Conservation (phyloP, 2,329 filamentous ascomycete genomes). For the Exophiala bonariae region DNA sequence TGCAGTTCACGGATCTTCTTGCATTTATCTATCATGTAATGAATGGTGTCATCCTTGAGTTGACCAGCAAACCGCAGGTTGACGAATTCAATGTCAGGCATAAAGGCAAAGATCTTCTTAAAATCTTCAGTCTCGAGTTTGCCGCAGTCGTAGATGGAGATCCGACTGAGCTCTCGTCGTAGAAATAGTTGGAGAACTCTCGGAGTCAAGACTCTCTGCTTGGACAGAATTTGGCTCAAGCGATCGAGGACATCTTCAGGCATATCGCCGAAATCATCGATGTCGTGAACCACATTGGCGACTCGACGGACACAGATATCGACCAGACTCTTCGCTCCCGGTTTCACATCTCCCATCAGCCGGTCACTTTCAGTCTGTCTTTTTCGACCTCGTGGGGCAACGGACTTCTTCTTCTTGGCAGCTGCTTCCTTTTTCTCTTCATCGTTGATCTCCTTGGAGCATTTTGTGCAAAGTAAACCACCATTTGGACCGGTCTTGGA, state of each 20-base stretch:
- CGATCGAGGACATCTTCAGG: slow-evolving; percentile 57
- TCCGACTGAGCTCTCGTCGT: slow-evolving; percentile 54
- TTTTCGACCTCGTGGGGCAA: slow-evolving; percentile 60
- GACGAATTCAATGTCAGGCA: slow-evolving; percentile 67
- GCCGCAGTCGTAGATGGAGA: slow-evolving; percentile 63
- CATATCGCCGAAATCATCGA: slow-evolving; percentile 65
- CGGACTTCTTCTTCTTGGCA: slow-evolving; percentile 53
- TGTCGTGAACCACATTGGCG: slow-evolving; percentile 62
- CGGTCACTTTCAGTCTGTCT: slow-evolving; percentile 81
- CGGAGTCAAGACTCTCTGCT: slow-evolving; percentile 58
- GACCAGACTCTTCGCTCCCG: slow-evolving; percentile 43
- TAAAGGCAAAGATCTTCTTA: slow-evolving; percentile 74
- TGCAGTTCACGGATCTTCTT: slow-evolving; percentile 70
- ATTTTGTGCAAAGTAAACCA: slow-evolving; percentile 79
- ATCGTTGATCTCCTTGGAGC: slow-evolving; percentile 72
- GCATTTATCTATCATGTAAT: slow-evolving; percentile 75
- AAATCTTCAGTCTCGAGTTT: slow-evolving; percentile 75
- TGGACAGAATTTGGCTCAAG: slow-evolving; percentile 64
- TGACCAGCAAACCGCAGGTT: slow-evolving; percentile 85
- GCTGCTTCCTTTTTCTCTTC: slow-evolving; percentile 64
- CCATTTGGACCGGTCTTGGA: slow-evolving; percentile 79
- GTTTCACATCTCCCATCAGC: slow-evolving; percentile 66
- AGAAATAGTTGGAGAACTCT: slow-evolving; percentile 48
- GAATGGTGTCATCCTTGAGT: slow-evolving; percentile 80
- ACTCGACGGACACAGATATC: slow-evolving; percentile 64